Percentiles rank a stretch among this genome's conserved stretches.
phyloP scores from a whole-genome alignment of 768 basidiomycete species.

The Mycena vitilis region DNA sequence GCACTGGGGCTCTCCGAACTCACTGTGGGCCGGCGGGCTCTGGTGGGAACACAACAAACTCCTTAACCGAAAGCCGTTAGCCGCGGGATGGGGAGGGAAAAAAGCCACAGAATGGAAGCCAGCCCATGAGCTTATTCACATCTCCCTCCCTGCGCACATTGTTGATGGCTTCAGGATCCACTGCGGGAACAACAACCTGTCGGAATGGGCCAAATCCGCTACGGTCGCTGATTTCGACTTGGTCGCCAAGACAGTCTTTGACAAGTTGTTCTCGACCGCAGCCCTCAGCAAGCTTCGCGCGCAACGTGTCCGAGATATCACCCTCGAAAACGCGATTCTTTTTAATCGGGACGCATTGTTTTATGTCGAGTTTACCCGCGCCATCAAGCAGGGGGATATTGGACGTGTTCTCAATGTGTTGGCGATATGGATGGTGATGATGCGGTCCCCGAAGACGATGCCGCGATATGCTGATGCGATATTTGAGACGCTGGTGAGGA shows the following conservation, averaged over 20 bases:
- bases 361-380: slow-evolving; percentile 31
- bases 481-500: slow-evolving; percentile 16
- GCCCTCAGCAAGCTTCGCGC: slow-evolving; percentile 12
- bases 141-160: slow-evolving; percentile 8
- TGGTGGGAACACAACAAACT: slow-evolving; percentile 32
- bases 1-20: slow-evolving; percentile 43
- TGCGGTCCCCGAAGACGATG: slow-evolving; percentile 32
- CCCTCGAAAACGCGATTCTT: slow-evolving; percentile 31
- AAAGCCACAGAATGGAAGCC: slow-evolving; percentile 16
- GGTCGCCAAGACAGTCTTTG: slow-evolving; percentile 20
- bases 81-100: neutral
- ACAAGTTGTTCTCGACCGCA: slow-evolving; percentile 28
- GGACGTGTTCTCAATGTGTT: slow-evolving; percentile 35
- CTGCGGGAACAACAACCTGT: slow-evolving; percentile 15
- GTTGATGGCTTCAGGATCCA: slow-evolving; percentile 28
- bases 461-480: slow-evolving; percentile 37
- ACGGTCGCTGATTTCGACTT: slow-evolving; percentile 16
- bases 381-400: slow-evolving; percentile 39
- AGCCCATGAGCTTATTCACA: slow-evolving; percentile 20
- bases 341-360: slow-evolving; percentile 36
- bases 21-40: slow-evolving; percentile 30
- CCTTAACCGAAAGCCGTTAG: slow-evolving; percentile 22
- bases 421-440: slow-evolving; percentile 33
- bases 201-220: slow-evolving; percentile 17
- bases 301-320: slow-evolving; percentile 9